These are phyloP conservation scores for Backusella morwellensis DNA, from an alignment of 192 early-diverging fungal species.

Conservation along the genomic window DNA sequence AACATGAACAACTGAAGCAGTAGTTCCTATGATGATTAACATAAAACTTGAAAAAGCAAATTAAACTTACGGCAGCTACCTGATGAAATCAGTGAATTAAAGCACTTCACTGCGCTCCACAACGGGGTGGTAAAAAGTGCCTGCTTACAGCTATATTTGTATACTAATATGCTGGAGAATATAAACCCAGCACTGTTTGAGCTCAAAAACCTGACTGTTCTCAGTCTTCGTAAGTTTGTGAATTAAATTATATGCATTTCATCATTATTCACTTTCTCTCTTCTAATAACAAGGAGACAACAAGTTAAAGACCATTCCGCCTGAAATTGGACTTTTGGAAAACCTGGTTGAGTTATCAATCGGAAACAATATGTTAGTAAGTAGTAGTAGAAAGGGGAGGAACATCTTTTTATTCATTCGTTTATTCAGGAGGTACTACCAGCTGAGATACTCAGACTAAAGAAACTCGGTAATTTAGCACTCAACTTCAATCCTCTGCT, in stretches of 20 bases:
- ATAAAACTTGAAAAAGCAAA: slow-evolving; percentile 5
- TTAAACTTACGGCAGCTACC: slow-evolving; percentile 28
- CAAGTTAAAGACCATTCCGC: slow-evolving; percentile 36
- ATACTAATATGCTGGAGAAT: slow-evolving; percentile 34
- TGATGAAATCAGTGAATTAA: slow-evolving; percentile 25
- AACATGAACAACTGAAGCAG: not conserved
- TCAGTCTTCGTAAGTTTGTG: slow-evolving; percentile 44
- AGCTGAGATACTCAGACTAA: slow-evolving; percentile 37
- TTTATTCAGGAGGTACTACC: slow-evolving; percentile 30
- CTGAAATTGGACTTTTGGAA: slow-evolving; percentile 42
- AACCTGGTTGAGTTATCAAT: slow-evolving; percentile 47
- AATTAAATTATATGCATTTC: not conserved
- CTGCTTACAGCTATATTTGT: slow-evolving; percentile 43
- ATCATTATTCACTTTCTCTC: not conserved
- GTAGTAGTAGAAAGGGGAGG: not conserved
- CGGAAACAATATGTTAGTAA: slow-evolving; percentile 46
- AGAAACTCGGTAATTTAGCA: slow-evolving; percentile 37
- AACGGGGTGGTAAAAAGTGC: slow-evolving; percentile 25
- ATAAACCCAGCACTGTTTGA: slow-evolving; percentile 40
- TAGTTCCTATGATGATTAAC: not conserved
- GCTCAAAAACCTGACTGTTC: slow-evolving; percentile 44
- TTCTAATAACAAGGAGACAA: slow-evolving; percentile 36
- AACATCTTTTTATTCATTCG: too few relatives aligned
- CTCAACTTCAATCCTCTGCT: slow-evolving; percentile 32
- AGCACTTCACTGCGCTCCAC: slow-evolving; percentile 22